Conservation (phyloP, 345 rosid genomes). For the Raphanus raphanistrum region DNA sequence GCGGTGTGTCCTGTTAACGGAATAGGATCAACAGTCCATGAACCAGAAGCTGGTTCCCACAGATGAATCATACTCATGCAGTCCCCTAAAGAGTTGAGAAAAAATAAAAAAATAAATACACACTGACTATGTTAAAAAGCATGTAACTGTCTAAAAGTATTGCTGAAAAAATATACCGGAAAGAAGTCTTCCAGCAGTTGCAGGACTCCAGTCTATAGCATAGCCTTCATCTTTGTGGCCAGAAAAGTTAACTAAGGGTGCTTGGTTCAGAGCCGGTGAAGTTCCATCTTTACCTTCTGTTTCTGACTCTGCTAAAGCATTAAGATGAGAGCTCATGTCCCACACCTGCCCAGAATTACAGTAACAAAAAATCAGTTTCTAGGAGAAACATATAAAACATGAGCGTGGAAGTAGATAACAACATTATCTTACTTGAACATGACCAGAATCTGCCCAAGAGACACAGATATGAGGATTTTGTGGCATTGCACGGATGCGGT, state of each 20-base stretch:
- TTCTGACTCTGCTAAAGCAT: not conserved
- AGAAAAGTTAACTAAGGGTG: not conserved
- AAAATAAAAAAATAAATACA: not conserved
- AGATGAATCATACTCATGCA: constrained; percentile 78
- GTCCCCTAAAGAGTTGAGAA: constrained; percentile 57
- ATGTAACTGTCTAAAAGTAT: not conserved
- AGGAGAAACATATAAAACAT: not conserved
- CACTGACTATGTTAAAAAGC: not conserved
- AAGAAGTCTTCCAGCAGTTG: not conserved
- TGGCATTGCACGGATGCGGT: not conserved
- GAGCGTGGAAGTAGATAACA: no score
- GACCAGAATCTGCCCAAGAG: not conserved
- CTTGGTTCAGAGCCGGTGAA: not conserved
- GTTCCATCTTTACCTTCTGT: not conserved
- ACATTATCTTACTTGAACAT: not conserved
- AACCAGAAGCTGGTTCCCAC: constrained; percentile 81
- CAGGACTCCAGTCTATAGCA: not conserved
- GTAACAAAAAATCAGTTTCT: not conserved
- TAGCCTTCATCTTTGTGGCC: not conserved
- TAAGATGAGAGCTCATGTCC: not conserved
- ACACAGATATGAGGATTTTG: not conserved
- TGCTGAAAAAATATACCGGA: not conserved
- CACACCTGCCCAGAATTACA: not conserved
- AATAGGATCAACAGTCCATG: constrained; percentile 77
- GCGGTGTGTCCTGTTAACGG: constrained; percentile 80